Percentiles rank a stretch among this genome's conserved stretches.
phyloP scores from a whole-genome alignment of 371 early-diverging fungal species.

The Lichtheimia hyalospora region DNA sequence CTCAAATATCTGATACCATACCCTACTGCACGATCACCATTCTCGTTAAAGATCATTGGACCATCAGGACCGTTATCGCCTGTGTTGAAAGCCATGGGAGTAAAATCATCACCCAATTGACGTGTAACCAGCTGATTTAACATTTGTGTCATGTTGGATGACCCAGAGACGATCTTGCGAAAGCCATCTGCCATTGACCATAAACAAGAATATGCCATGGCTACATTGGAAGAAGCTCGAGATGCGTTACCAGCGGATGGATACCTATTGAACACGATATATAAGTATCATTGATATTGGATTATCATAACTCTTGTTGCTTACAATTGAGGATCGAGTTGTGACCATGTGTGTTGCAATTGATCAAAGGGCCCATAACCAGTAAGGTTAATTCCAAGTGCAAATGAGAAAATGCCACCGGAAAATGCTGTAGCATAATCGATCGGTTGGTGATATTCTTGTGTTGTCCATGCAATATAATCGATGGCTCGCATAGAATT shows the following conservation, averaged over 20 bases:
- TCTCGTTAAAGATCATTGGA: slow-evolving; percentile 53
- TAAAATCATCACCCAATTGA: slow-evolving; percentile 26
- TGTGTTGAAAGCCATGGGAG: slow-evolving; percentile 41
- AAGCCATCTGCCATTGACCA: slow-evolving; percentile 54
- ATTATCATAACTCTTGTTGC: background rate
- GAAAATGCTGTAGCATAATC: slow-evolving; percentile 37
- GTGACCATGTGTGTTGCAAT: slow-evolving; percentile 46
- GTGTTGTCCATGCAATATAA: slow-evolving; percentile 31
- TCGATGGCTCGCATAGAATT: slow-evolving; percentile 23
- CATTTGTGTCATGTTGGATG: slow-evolving; percentile 17
- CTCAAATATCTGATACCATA: slow-evolving; percentile 14
- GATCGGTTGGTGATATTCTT: slow-evolving; percentile 16
- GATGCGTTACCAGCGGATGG: slow-evolving; percentile 28
- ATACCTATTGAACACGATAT: slow-evolving; percentile 21
- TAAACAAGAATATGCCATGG: slow-evolving; percentile 54
- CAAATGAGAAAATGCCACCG: slow-evolving; percentile 42
- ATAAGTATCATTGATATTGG: background rate
- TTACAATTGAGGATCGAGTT: slow-evolving; percentile 43
- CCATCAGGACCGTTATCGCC: slow-evolving; percentile 56
- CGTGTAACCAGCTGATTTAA: slow-evolving; percentile 25
- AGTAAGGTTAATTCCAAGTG: slow-evolving; percentile 25
- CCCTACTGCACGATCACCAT: slow-evolving; percentile 52
- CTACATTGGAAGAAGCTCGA: background rate
- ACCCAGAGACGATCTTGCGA: slow-evolving; percentile 25
- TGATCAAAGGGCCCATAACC: slow-evolving; percentile 47